A percentile compares a stretch with the other conserved stretches of the same genome.
Conservation (phyloP, 2,329 filamentous ascomycete genomes). For the Monosporascus sp. region DNA sequence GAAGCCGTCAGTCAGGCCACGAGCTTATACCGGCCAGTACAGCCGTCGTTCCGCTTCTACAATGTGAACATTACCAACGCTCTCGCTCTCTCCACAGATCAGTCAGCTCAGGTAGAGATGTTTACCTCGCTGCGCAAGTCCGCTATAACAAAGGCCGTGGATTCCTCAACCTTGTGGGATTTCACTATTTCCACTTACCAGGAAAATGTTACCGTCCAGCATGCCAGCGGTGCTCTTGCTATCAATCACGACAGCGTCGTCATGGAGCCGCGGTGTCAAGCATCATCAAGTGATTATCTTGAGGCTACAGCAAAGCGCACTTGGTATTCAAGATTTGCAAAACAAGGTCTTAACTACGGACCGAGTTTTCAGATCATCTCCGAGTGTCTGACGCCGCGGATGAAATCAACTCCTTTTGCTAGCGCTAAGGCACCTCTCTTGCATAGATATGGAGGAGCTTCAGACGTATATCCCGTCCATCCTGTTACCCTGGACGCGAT, state of each 20-base stretch:
- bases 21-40: background rate
- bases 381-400: constrained; percentile 3
- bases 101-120: background rate
- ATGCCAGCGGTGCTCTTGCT: constrained; percentile 6
- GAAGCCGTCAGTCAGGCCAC: constrained; percentile 26
- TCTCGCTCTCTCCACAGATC: background rate
- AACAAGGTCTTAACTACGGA: constrained; percentile 9
- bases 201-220: background rate
- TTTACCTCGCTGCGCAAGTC: constrained; percentile 4
- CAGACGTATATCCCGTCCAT: constrained; percentile 2
- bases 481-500: constrained; percentile 7
- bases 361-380: constrained; percentile 6
- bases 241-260: no score
- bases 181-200: constrained; percentile 3
- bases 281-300: background rate
- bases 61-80: constrained; percentile 14
- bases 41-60: constrained; percentile 3
- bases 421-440: constrained; percentile 5
- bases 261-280: no score
- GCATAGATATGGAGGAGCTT: background rate
- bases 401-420: background rate
- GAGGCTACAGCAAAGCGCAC: constrained; percentile 6
- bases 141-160: background rate
- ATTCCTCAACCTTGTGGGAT: constrained; percentile 5
- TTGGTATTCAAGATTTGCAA: constrained; percentile 10